Evolutionary conservation across 345 rosid species (phyloP).

Genomic region (Citrus unshiu): DNA sequence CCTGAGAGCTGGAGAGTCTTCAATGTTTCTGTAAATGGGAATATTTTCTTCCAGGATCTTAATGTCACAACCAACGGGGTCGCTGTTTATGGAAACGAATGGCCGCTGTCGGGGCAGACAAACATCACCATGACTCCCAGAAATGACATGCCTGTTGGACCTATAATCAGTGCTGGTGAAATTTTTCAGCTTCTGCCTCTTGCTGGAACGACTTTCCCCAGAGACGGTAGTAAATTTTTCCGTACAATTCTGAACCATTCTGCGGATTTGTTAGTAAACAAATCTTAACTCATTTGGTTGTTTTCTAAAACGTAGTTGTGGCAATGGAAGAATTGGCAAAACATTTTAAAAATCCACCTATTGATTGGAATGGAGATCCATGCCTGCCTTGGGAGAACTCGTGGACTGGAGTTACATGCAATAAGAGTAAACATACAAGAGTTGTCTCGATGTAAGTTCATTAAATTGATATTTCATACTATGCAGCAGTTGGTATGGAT

Average conservation of each 20-base stretch:
- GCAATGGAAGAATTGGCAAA: slow-evolving; percentile 64
- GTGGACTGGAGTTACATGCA: slow-evolving; percentile 88
- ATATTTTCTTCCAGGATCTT: slow-evolving; percentile 44
- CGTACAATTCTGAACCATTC: not conserved
- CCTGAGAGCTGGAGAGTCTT: slow-evolving; percentile 76
- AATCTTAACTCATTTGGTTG: not conserved
- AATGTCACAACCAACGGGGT: slow-evolving; percentile 70
- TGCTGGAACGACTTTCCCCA: slow-evolving; percentile 53
- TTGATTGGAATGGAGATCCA: slow-evolving; percentile 91
- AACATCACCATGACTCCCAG: slow-evolving; percentile 52
- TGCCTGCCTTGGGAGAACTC: slow-evolving; percentile 75
- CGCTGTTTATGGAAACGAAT: slow-evolving; percentile 47
- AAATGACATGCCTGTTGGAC: slow-evolving; percentile 43
- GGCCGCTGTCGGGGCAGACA: slow-evolving; percentile 80
- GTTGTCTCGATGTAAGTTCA: slow-evolving; percentile 61
- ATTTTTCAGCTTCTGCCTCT: slow-evolving; percentile 67
- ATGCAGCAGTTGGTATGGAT: not conserved
- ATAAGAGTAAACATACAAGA: slow-evolving; percentile 44
- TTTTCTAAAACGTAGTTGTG: slow-evolving; percentile 26
- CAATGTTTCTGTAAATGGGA: slow-evolving; percentile 61
- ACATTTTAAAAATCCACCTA: slow-evolving; percentile 52
- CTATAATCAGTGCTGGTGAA: slow-evolving; percentile 80
- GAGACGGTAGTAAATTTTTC: slow-evolving; percentile 53
- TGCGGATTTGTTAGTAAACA: not conserved
- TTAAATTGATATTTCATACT: not conserved